Conservation (phyloP, 2,329 filamentous ascomycete species). For the Aureobasidium sp. region DNA sequence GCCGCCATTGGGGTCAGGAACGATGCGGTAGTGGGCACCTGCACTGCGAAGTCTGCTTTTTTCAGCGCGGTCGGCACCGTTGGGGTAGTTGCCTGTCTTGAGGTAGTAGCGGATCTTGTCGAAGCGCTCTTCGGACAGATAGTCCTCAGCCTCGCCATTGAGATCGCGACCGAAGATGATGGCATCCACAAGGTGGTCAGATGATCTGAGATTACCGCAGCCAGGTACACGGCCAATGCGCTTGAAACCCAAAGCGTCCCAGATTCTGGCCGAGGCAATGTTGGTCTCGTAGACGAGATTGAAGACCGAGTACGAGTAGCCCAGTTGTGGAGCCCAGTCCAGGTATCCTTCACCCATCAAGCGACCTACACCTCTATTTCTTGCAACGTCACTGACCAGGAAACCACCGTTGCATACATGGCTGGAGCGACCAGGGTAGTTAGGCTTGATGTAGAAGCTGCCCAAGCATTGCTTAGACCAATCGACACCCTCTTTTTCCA, state of each 20-base stretch:
- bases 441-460: conserved; percentile 90
- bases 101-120: conserved; percentile 98
- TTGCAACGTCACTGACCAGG: conserved; percentile 38
- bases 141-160: conserved; percentile 61
- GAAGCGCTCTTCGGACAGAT: conserved; percentile 90
- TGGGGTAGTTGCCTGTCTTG: conserved; percentile 87
- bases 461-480: conserved; percentile 78
- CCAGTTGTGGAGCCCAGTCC: conserved; percentile 47
- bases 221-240: conserved; percentile 69
- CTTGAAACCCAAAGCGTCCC: conserved; percentile 89
- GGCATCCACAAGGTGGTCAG: conserved; percentile 39
- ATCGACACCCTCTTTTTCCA: conserved; percentile 44
- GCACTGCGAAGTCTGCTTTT: conserved; percentile 91
- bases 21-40: conserved; percentile 87
- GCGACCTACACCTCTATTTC: conserved; percentile 42
- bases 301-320: conserved; percentile 88
- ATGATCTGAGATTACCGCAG: conserved; percentile 40
- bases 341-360: conserved; percentile 45
- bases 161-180: conserved; percentile 55
- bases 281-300: conserved; percentile 94
- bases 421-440: conserved; percentile 83
- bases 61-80: conserved; percentile 86
- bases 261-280: conserved; percentile 79
- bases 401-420: conserved; percentile 69
- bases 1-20: conserved; percentile 38